Base-by-base conservation (phyloP, 345 rosid species). In the Diplotaxis tenuifolia region DNA sequence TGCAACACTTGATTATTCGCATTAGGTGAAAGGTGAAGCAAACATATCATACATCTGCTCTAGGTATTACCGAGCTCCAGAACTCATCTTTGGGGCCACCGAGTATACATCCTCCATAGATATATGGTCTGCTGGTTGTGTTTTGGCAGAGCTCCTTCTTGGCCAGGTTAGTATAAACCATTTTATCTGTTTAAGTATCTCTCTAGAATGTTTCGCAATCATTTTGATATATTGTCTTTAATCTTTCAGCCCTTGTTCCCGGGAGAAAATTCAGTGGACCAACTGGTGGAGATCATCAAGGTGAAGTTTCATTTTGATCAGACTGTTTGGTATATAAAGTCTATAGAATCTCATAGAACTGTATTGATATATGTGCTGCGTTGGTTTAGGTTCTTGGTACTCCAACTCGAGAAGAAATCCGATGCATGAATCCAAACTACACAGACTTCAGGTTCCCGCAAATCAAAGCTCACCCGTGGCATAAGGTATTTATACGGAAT, bases 61-160 rank as follows among this genome's bases (percentile, higher is more conserved):
- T 59, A 86, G 97, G 11, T 91, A 83, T 73, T 91, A 91, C 75
- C 92, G 97, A 28, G 97, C 97, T 32, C 97, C 97, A 12, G 97
- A 91, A 64, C 90, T 91, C 20, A 88, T 91, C 64, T 91, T 88
- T 76, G 97, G 90, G 19, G 94, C 97, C 1, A 82, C 88, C 18
- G 92, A 91, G 74, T 91, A 91, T 71, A 81, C 97, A 65, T 82
- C 91, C 25, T 86, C 97, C 11, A 86, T 91, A 32, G 97, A 91
- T 82, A 91, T 87, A 63, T 91, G 97, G 97, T 91, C 97, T 22
- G 95, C 92, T 75, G 97, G 97, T 65, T 91, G 97, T 85, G 92
- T 88, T 63, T 83, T 90, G 60, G 96, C 96, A 8, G 96, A 91
- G 85, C 94, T 91, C 62, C 93, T 91, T 57, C 82, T 88, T 14